Base-by-base conservation (phyloP, 768 basidiomycete genomes). In the Rhizopogon sp. region DNA sequence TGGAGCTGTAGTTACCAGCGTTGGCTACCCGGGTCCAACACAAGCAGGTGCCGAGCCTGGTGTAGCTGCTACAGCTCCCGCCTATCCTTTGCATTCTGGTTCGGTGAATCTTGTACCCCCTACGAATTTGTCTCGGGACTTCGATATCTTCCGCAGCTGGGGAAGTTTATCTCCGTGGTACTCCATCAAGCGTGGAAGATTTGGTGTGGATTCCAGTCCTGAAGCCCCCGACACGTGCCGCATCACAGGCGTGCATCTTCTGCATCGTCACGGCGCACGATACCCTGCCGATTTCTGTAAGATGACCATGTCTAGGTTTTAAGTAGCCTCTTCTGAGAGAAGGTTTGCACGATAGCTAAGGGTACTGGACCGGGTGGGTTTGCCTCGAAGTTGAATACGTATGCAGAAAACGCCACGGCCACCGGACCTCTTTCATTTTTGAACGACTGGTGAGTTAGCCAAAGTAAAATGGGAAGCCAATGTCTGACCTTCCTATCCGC, bases 111-210 rank as follows among this genome's bases (percentile, higher is more conserved):
- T 60, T 16, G 72, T 87, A 39, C 64, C n/a, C 79, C 85, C 5
- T 31, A 53, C 39, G 53, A 39, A 39, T 31, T 51, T 58, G 29
- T 56, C 58, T 14, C 64, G 69, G 52, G 65, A 71, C 13, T 89
- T 87, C 60, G 81, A 87, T 61, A 63, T 90, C 40, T 81, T 89
- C 70, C 79, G 74, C 66, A 78, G 80, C 52, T 90, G 87, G 88
- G 89, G 88, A 6, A 89, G 89, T 60, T 69, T 88, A 43, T 84
- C 84, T 3, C 89, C 89, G 1, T 91, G 89, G 89, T 90, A 84
- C 65, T 87, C 84, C 57, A 81, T 88, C 31, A 74, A 74, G 29
- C 74, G 72, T 50, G 77, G 74, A 7, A 69, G 76, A 1, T 90
- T 89, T 69, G 88, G 88, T 4, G 53, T 90, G 7, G 80, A 89